Conservation (phyloP, 441 rosid genomes). For the Dalechampia spathulata region DNA sequence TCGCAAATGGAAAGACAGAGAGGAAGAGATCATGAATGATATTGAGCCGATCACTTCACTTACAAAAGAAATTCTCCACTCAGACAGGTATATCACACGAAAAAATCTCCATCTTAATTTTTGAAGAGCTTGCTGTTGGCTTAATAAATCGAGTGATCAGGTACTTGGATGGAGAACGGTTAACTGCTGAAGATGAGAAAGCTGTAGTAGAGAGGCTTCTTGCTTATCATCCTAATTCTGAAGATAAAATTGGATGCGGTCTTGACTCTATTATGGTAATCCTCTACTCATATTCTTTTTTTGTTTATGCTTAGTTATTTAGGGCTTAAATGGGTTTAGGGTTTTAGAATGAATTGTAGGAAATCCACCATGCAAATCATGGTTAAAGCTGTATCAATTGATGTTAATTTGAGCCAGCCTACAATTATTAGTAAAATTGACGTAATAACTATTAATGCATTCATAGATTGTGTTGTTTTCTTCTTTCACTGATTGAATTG, state of each 20-base stretch:
- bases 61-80: slow-evolving; percentile 68
- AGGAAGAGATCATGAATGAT: slow-evolving; percentile 61
- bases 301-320: too few species aligned
- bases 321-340: too few species aligned
- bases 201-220: slow-evolving; percentile 61
- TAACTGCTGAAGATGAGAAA: slow-evolving; percentile 56
- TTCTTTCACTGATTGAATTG: too few species aligned
- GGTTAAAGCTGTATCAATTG: too few species aligned
- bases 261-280: slow-evolving; percentile 64
- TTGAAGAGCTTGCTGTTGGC: background rate
- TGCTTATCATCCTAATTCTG: slow-evolving; percentile 61
- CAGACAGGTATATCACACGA: slow-evolving; percentile 64
- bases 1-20: slow-evolving; percentile 62
- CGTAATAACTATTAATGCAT: too few species aligned
- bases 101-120: too few species aligned
- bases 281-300: too few species aligned
- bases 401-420: too few species aligned
- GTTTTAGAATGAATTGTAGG: too few species aligned
- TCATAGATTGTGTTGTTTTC: too few species aligned
- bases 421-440: too few species aligned
- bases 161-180: slow-evolving; percentile 57
- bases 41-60: slow-evolving; percentile 44
- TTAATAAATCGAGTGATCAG: slow-evolving; percentile 20
- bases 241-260: slow-evolving; percentile 82
- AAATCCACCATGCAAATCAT: too few species aligned